Evolutionary conservation across 139 green algal species (phyloP), one percentile per base, ranked within the genome.

Genomic region (Tetratostichococcus sp.): DNA sequence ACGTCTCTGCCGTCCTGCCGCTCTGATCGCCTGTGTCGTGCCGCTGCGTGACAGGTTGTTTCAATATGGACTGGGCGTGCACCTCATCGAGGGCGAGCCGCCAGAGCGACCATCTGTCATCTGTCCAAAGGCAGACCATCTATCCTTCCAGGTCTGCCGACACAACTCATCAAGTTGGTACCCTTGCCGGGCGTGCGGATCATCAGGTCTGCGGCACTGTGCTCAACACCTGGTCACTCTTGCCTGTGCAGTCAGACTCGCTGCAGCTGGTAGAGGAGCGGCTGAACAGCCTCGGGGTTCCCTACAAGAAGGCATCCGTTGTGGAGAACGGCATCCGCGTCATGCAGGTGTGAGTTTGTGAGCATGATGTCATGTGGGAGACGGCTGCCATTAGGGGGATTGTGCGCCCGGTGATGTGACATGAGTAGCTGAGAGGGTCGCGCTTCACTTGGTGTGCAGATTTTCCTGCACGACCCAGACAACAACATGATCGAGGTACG

Each of bases 381-480:
- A 50, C 39, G n/a, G n/a, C n/a, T n/a, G n/a, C n/a, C n/a, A n/a
- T n/a, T n/a, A n/a, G n/a, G n/a, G n/a, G n/a, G n/a, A n/a, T n/a
- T n/a, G n/a, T n/a, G n/a, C n/a, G n/a, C n/a, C n/a, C n/a, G n/a
- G n/a, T n/a, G n/a, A n/a, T n/a, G n/a, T n/a, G n/a, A n/a, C n/a
- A n/a, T n/a, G n/a, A n/a, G n/a, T n/a, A n/a, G n/a, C n/a, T n/a
- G n/a, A n/a, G n/a, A n/a, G n/a, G n/a, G n/a, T n/a, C n/a, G n/a
- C n/a, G n/a, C n/a, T n/a, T n/a, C n/a, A n/a, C n/a, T n/a, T n/a
- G n/a, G n/a, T n/a, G n/a, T n/a, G 65, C 83, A 90, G 81, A 39
- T 93, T 0, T 93, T 94, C 71, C 88, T 93, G 43, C 86, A 92
- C 30, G 89, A 94, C 76, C 86, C 88, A 4, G 89, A 94, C 66